Conservation (phyloP, 305 asterid genomes). For the Fraxinus paxiana region DNA sequence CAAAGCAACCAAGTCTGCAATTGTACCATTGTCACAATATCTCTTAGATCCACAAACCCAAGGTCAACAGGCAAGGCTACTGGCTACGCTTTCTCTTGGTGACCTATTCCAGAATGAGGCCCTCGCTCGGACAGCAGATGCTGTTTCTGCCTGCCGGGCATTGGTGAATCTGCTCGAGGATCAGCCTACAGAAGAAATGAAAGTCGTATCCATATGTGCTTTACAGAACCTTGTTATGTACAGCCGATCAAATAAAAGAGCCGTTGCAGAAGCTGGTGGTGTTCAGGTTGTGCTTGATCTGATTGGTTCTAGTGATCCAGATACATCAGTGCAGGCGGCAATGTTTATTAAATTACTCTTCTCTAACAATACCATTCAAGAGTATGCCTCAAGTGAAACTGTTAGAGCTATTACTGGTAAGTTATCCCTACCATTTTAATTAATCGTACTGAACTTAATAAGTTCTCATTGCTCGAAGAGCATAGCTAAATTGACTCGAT, state of each 20-base stretch:
- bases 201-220: constrained; percentile 95
- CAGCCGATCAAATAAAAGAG: constrained; percentile 91
- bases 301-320: constrained; percentile 89
- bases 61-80: constrained; percentile 97
- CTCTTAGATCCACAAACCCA: constrained; percentile 98
- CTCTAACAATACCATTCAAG: constrained; percentile 93
- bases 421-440: constrained; percentile 13
- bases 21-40: constrained; percentile 87
- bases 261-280: constrained; percentile 99
- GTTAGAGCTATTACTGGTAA: constrained; percentile 98
- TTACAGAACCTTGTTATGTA: constrained; percentile 96
- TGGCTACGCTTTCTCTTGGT: constrained; percentile 96
- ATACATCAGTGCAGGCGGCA: constrained; percentile 93
- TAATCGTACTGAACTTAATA: neutral
- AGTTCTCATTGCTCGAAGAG: neutral
- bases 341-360: constrained; percentile 94
- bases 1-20: constrained; percentile 83
- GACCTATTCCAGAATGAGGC: constrained; percentile 95
- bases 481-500: neutral
- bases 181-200: constrained; percentile 99
- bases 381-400: constrained; percentile 98
- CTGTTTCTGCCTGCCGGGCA: constrained; percentile 96
- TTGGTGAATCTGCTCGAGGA: constrained; percentile 96
- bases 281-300: constrained; percentile 96
- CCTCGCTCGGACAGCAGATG: constrained; percentile 91